Percentiles rank a stretch among this genome's conserved stretches.
Conservation (phyloP, 2,329 filamentous ascomycete genomes). For the Epichloe typhina region DNA sequence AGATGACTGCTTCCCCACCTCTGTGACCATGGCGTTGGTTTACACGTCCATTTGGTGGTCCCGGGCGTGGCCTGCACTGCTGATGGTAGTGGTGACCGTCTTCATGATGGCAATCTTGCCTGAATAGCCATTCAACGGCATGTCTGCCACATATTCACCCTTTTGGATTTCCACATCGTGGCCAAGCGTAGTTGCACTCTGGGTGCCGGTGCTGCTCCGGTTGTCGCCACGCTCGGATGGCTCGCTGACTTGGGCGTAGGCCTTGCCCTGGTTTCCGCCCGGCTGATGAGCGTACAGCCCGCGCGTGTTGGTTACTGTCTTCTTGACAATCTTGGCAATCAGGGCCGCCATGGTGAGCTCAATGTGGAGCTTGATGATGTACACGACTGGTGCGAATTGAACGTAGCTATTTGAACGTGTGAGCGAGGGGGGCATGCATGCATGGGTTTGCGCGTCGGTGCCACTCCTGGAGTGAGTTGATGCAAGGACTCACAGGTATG, state of each 20-base stretch:
- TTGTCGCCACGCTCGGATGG: not conserved
- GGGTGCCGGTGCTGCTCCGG: not conserved
- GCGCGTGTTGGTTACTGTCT: not conserved
- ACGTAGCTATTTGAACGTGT: constrained; percentile 17
- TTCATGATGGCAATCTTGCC: not conserved
- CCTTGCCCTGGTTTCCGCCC: not conserved
- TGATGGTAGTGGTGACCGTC: not conserved
- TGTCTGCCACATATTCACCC: not conserved
- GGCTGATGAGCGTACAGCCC: not conserved
- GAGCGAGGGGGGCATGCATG: not conserved
- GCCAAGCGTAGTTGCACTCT: not conserved
- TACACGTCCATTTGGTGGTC: not conserved
- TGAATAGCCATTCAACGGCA: not conserved
- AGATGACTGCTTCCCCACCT: too few relatives aligned
- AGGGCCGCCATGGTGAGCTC: constrained; percentile 39
- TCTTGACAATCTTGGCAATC: constrained; percentile 26
- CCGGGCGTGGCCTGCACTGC: not conserved
- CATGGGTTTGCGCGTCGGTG: too few relatives aligned
- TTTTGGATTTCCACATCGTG: constrained; percentile 4
- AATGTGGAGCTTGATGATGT: constrained; percentile 39
- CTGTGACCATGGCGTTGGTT: too few relatives aligned
- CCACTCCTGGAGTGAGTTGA: too few relatives aligned
- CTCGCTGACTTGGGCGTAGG: not conserved
- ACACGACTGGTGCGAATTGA: constrained; percentile 37
- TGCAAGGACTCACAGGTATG: not conserved